phyloP scores from a whole-genome alignment of 768 basidiomycete species.

The Tricholoma sp. region DNA sequence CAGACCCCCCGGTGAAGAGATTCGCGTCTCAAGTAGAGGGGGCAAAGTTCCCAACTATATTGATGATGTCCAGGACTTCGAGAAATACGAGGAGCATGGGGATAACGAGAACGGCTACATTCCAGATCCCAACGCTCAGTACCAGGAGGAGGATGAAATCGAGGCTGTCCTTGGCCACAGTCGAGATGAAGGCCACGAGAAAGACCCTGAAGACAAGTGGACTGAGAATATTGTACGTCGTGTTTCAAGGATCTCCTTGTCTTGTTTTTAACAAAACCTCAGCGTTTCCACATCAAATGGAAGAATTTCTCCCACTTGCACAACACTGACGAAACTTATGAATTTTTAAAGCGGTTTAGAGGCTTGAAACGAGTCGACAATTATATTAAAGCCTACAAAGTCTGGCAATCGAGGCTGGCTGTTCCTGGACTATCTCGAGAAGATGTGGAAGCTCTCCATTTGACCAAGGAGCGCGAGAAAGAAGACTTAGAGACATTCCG shows the following conservation, averaged over 20 bases:
- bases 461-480: slow-evolving; percentile 87
- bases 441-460: slow-evolving; percentile 82
- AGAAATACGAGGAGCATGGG: slow-evolving; percentile 63
- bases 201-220: slow-evolving; percentile 78
- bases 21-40: slow-evolving; percentile 73
- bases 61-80: slow-evolving; percentile 78
- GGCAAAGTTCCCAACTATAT: slow-evolving; percentile 80
- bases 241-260: slow-evolving; percentile 3
- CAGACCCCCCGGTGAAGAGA: slow-evolving; percentile 55
- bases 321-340: slow-evolving; percentile 98
- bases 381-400: slow-evolving; percentile 90
- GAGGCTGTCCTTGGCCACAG: slow-evolving; percentile 86
- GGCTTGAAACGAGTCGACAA: slow-evolving; percentile 98
- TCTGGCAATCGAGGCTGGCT: slow-evolving; percentile 60
- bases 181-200: slow-evolving; percentile 76
- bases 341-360: slow-evolving; percentile 91
- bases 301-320: slow-evolving; percentile 97
- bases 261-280: slow-evolving; percentile 13
- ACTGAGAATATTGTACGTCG: slow-evolving; percentile 75
- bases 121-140: slow-evolving; percentile 45
- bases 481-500: slow-evolving; percentile 90
- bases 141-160: slow-evolving; percentile 80
- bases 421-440: slow-evolving; percentile 71
- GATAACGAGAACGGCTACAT: slow-evolving; percentile 52
- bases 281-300: slow-evolving; percentile 99